These are phyloP conservation scores for Colletotrichum acutatum DNA, from an alignment of 2,329 filamentous ascomycete genomes.

Conservation along the genomic window DNA sequence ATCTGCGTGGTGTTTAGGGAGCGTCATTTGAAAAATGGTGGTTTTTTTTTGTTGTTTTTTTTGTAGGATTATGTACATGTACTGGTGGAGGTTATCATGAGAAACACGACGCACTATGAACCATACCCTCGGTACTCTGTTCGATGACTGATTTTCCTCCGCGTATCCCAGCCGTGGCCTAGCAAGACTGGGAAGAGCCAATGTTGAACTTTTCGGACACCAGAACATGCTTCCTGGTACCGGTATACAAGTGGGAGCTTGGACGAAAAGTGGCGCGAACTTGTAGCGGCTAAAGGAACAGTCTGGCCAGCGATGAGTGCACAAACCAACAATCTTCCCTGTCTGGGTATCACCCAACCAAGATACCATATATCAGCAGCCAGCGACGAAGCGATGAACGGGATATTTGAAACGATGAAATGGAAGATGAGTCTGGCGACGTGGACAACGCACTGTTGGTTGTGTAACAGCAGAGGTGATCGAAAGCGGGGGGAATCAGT, in stretches of 20 bases:
- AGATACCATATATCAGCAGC: too few species aligned
- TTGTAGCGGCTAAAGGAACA: not conserved
- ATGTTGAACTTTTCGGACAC: not conserved
- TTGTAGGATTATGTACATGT: constrained; percentile 30
- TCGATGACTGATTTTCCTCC: constrained; percentile 6
- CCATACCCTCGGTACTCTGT: not conserved
- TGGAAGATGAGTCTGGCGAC: too few species aligned
- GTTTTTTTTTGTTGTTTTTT: constrained; percentile 16
- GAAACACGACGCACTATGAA: constrained; percentile 26
- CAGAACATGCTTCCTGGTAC: not conserved
- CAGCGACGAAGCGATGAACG: not conserved
- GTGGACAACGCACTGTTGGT: too few species aligned
- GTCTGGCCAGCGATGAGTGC: not conserved
- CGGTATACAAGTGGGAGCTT: not conserved
- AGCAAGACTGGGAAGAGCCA: not conserved
- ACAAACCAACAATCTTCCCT: not conserved
- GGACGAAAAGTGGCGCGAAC: not conserved
- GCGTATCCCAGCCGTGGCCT: not conserved
- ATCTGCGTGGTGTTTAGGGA: constrained; percentile 8
- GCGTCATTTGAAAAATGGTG: not conserved
- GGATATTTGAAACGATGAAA: not conserved
- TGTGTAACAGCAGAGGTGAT: not conserved
- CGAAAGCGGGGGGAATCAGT: constrained; percentile 6
- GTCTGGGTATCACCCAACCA: not conserved
- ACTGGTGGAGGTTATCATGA: constrained; percentile 20